Conservation (phyloP, 2,329 filamentous ascomycete genomes). For the Didymella segeticola region DNA sequence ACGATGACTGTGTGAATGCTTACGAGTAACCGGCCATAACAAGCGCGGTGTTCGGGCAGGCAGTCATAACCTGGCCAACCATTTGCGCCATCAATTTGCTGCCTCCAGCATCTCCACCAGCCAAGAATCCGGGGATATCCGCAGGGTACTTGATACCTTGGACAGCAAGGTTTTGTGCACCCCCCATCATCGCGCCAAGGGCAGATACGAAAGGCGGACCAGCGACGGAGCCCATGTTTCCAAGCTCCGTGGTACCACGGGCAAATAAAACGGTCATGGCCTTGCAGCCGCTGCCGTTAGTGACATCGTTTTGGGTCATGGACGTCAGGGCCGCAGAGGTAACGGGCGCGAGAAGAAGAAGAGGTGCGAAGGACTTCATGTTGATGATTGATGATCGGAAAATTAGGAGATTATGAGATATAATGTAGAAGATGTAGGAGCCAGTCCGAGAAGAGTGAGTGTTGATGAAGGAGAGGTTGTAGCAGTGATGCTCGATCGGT, state of each 20-base stretch:
- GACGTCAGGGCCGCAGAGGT: slow-evolving; percentile 29
- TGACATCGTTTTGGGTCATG: slow-evolving; percentile 37
- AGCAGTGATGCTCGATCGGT: background rate
- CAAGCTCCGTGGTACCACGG: slow-evolving; percentile 61
- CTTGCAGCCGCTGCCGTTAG: slow-evolving; percentile 47
- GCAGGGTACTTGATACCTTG: slow-evolving; percentile 64
- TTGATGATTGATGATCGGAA: background rate
- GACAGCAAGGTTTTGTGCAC: slow-evolving; percentile 55
- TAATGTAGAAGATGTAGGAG: background rate
- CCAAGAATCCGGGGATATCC: slow-evolving; percentile 53
- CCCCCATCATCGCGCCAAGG: slow-evolving; percentile 50
- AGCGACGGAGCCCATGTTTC: slow-evolving; percentile 59
- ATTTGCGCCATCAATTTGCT: slow-evolving; percentile 54
- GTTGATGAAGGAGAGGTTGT: background rate
- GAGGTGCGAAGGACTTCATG: slow-evolving; percentile 25
- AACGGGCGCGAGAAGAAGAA: slow-evolving; percentile 20
- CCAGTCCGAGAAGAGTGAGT: background rate
- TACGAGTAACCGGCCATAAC: slow-evolving; percentile 59
- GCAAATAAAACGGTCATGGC: slow-evolving; percentile 63
- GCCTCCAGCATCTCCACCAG: slow-evolving; percentile 55
- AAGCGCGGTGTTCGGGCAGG: slow-evolving; percentile 56
- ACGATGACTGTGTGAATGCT: slow-evolving; percentile 20
- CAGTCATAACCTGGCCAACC: slow-evolving; percentile 47
- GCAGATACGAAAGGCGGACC: slow-evolving; percentile 61
- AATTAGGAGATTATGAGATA: slow-evolving; percentile 2